A percentile compares a stretch with the other conserved stretches of the same genome.
phyloP scores from a whole-genome alignment of 495 filamentous ascomycete genomes.

The Podospora anserina region DNA sequence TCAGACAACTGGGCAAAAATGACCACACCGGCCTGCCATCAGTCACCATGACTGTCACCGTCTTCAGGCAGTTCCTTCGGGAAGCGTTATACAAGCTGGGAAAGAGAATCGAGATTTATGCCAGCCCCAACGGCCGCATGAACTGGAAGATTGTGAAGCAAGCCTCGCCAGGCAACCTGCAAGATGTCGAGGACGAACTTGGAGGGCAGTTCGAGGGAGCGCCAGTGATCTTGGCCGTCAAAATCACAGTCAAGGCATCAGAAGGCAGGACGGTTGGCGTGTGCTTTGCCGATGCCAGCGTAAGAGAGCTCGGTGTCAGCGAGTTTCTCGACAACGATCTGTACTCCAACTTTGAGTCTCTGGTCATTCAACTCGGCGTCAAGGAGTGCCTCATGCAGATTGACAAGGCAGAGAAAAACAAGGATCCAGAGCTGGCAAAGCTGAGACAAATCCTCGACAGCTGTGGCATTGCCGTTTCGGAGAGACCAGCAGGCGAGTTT shows the following conservation, averaged over 20 bases:
- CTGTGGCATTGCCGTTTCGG: slow-evolving; percentile 84
- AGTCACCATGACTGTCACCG: slow-evolving; percentile 88
- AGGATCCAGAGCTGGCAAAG: slow-evolving; percentile 87
- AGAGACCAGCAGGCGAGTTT: slow-evolving; percentile 73
- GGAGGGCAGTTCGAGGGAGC: slow-evolving; percentile 83
- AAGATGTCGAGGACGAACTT: slow-evolving; percentile 95
- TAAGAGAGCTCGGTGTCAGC: slow-evolving; percentile 91
- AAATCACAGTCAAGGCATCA: slow-evolving; percentile 79
- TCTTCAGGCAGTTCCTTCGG: slow-evolving; percentile 92
- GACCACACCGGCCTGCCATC: slow-evolving; percentile 81
- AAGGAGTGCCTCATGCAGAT: slow-evolving; percentile 84
- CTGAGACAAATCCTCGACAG: slow-evolving; percentile 83
- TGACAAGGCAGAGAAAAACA: slow-evolving; percentile 65
- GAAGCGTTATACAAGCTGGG: slow-evolving; percentile 89
- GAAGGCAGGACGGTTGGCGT: slow-evolving; percentile 88
- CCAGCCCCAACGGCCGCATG: slow-evolving; percentile 65
- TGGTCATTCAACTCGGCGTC: slow-evolving; percentile 93
- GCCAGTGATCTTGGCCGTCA: slow-evolving; percentile 91
- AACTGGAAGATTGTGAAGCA: slow-evolving; percentile 90
- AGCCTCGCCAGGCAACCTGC: slow-evolving; percentile 91
- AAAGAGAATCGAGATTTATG: slow-evolving; percentile 89
- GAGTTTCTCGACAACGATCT: slow-evolving; percentile 98
- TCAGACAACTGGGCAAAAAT: slow-evolving; percentile 80
- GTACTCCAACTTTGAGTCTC: slow-evolving; percentile 95
- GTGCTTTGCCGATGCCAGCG: slow-evolving; percentile 97